Conservation (phyloP, 768 basidiomycete genomes). For the Suillus bovinus region DNA sequence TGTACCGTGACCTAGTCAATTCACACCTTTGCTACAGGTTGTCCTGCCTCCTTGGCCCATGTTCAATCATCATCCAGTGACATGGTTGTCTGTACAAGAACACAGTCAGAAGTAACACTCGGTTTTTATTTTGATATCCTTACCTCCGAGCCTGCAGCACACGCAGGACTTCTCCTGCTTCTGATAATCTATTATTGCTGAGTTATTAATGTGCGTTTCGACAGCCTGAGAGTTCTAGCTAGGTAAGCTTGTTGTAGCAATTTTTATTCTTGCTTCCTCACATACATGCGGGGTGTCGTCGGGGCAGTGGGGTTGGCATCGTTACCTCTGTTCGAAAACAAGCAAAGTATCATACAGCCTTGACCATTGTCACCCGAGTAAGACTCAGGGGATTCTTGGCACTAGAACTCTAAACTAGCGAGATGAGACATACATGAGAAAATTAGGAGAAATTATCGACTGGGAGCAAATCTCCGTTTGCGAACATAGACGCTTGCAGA, state of each 20-base stretch:
- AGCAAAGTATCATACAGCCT: background rate
- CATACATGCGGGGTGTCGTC: background rate
- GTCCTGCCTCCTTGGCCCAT: constrained; percentile 71
- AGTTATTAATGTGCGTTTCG: background rate
- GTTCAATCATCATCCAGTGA: constrained; percentile 61
- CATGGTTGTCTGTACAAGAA: constrained; percentile 50
- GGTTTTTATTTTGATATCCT: constrained; percentile 3
- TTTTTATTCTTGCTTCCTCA: background rate
- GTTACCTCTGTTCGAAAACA: background rate
- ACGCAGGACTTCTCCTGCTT: background rate
- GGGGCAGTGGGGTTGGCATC: background rate
- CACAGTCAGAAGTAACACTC: constrained; percentile 22
- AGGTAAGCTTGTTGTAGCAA: constrained; percentile 4
- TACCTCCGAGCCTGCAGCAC: background rate
- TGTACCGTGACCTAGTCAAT: too few species aligned
- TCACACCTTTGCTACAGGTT: constrained; percentile 37
- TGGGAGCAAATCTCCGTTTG: constrained; percentile 6
- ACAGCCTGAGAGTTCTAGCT: constrained; percentile 11
- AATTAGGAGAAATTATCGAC: background rate
- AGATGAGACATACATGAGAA: constrained; percentile 2
- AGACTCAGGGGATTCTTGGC: background rate
- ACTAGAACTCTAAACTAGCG: background rate
- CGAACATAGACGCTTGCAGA: background rate
- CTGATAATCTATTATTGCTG: background rate
- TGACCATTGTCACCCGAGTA: background rate